Percentiles rank a stretch among this genome's conserved stretches.
These are phyloP conservation scores for Serendipita vermifera DNA, from an alignment of 768 basidiomycete species.

Conservation along the genomic window DNA sequence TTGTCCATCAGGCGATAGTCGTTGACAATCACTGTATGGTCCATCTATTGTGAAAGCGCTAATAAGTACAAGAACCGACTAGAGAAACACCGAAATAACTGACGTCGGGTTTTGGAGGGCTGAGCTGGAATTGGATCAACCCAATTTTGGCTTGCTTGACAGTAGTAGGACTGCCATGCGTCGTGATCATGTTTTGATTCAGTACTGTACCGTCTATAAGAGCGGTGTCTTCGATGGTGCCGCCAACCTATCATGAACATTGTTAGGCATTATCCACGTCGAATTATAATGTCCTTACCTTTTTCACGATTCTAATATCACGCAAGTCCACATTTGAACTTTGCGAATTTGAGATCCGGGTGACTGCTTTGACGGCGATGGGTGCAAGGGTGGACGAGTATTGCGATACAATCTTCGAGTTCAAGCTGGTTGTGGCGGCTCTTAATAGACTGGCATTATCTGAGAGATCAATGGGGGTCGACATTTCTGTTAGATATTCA, in stretches of 20 bases:
- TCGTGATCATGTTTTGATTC: slow-evolving; percentile 83
- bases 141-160: slow-evolving; percentile 99
- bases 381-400: slow-evolving; percentile 97
- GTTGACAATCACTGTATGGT: slow-evolving; percentile 98
- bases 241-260: slow-evolving; percentile 34
- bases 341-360: slow-evolving; percentile 72
- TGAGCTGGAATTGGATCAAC: slow-evolving; percentile 95
- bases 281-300: slow-evolving; percentile 44
- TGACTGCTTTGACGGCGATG: slow-evolving; percentile 94
- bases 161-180: slow-evolving; percentile 85
- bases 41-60: slow-evolving; percentile 55
- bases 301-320: slow-evolving; percentile 93
- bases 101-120: slow-evolving; percentile 95
- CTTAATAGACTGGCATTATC: slow-evolving; percentile 76
- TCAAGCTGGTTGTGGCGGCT: slow-evolving; percentile 88
- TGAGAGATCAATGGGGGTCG: slow-evolving; percentile 78
- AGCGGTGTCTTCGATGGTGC: slow-evolving; percentile 98
- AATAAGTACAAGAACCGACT: background rate
- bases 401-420: slow-evolving; percentile 99
- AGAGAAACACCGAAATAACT: slow-evolving; percentile 23
- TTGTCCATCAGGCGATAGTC: slow-evolving; percentile 99
- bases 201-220: slow-evolving; percentile 94
- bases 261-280: background rate
- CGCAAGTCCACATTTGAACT: slow-evolving; percentile 93
- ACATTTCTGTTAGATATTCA: slow-evolving; percentile 85